These are phyloP conservation scores for Leccinellum rugosiceps DNA, from an alignment of 768 basidiomycete species.

Conservation along the genomic window DNA sequence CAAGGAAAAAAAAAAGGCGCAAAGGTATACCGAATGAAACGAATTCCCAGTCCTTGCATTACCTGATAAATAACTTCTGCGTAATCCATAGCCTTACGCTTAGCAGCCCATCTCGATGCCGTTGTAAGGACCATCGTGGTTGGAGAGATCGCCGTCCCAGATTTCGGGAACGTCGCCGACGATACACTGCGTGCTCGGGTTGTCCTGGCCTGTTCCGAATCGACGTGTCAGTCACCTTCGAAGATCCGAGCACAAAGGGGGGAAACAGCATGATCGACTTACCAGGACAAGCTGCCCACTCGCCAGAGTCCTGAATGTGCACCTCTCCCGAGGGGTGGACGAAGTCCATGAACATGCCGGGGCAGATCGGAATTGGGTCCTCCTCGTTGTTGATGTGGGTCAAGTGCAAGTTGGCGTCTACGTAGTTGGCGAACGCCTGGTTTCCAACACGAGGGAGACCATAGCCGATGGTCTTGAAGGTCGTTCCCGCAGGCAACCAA, in stretches of 20 bases:
- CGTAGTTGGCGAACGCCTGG: not conserved
- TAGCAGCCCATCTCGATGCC: slow-evolving; percentile 28
- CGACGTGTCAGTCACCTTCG: not conserved
- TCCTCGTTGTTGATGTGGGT: slow-evolving; percentile 55
- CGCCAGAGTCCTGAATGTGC: slow-evolving; percentile 42
- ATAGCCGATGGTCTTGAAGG: slow-evolving; percentile 21
- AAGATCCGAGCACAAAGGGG: not conserved
- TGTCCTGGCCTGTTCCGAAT: slow-evolving; percentile 47
- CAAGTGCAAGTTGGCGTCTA: slow-evolving; percentile 37
- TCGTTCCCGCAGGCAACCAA: not conserved
- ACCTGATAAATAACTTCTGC: not conserved
- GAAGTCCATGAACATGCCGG: slow-evolving; percentile 36
- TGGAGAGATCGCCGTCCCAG: slow-evolving; percentile 35
- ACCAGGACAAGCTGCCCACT: slow-evolving; percentile 58
- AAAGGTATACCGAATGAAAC: no score
- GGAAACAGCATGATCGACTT: slow-evolving; percentile 16
- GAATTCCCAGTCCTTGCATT: no score
- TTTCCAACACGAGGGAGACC: not conserved
- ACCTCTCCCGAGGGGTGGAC: slow-evolving; percentile 41
- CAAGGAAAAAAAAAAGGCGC: no score
- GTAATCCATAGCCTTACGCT: not conserved
- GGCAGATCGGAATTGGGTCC: slow-evolving; percentile 38
- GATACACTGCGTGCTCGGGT: slow-evolving; percentile 38
- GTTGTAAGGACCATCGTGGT: slow-evolving; percentile 48
- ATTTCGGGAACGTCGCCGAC: slow-evolving; percentile 29